These are phyloP conservation scores for Epipyxis sp. DNA, from an alignment of 108 stramenopile genomes.

Conservation along the genomic window DNA sequence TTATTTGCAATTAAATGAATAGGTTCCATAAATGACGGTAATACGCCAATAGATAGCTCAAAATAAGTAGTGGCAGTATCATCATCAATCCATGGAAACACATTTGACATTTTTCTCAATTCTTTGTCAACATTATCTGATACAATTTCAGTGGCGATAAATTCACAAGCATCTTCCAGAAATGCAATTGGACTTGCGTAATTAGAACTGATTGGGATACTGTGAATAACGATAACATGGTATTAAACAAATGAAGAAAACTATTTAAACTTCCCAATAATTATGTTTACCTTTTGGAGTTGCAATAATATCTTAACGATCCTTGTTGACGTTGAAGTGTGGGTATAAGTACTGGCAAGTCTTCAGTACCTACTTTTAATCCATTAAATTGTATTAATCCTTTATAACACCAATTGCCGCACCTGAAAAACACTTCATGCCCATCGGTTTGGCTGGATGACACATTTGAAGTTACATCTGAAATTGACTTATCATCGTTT, in stretches of 20 bases:
- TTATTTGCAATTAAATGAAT: slow-evolving; percentile 54
- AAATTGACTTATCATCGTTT: neutral
- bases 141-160: slow-evolving; percentile 55
- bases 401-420: slow-evolving; percentile 70
- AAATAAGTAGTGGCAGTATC: slow-evolving; percentile 63
- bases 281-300: slow-evolving; percentile 38
- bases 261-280: slow-evolving; percentile 1
- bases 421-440: slow-evolving; percentile 59
- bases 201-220: slow-evolving; percentile 40
- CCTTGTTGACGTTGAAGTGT: slow-evolving; percentile 68
- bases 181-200: slow-evolving; percentile 46
- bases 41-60: slow-evolving; percentile 57
- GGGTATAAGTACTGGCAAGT: slow-evolving; percentile 64
- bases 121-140: slow-evolving; percentile 52
- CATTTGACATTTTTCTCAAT: slow-evolving; percentile 48
- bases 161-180: slow-evolving; percentile 59
- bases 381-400: slow-evolving; percentile 60
- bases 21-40: slow-evolving; percentile 19
- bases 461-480: too few relatives aligned
- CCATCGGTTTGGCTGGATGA: too few relatives aligned
- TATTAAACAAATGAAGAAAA: neutral
- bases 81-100: slow-evolving; percentile 67
- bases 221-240: neutral
- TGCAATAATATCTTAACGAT: slow-evolving; percentile 58
- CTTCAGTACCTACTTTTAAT: slow-evolving; percentile 55